Percentiles rank a stretch among this genome's conserved stretches.
phyloP scores from a whole-genome alignment of 306 rosid species.

The Neltuma alba region DNA sequence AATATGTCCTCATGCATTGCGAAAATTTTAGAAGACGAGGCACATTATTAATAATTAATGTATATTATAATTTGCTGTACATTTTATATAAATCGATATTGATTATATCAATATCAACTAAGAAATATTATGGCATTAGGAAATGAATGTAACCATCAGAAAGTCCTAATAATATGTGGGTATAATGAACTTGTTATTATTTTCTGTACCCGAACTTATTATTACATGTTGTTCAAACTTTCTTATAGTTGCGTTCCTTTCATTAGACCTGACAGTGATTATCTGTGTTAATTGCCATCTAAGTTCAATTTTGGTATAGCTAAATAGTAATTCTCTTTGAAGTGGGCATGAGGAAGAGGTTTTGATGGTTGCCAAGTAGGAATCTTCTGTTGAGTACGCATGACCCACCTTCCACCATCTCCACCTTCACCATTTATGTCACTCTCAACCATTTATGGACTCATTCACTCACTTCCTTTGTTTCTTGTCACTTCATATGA shows the following conservation, averaged over 20 bases:
- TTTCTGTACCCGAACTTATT: too few relatives aligned
- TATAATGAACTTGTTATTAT: too few relatives aligned
- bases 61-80: not conserved
- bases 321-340: too few relatives aligned
- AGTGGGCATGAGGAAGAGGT: not conserved
- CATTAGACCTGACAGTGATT: too few relatives aligned
- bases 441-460: not conserved
- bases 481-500: conserved; percentile 30
- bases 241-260: too few relatives aligned
- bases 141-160: too few relatives aligned
- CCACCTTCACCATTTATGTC: conserved; percentile 32
- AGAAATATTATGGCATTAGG: too few relatives aligned
- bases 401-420: conserved; percentile 47
- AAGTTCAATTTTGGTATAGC: too few relatives aligned
- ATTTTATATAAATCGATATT: too few relatives aligned
- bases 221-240: too few relatives aligned
- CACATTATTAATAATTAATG: too few relatives aligned
- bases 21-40: not conserved
- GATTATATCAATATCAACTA: not conserved
- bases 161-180: too few relatives aligned
- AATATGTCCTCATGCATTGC: not conserved
- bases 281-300: not conserved
- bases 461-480: not conserved
- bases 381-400: conserved; percentile 46
- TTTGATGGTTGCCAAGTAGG: conserved; percentile 69